Evolutionary conservation across 805 yeast species (phyloP), one percentile per base, ranked within the genome.

Genomic region (Wickerhamiella parazyma): DNA sequence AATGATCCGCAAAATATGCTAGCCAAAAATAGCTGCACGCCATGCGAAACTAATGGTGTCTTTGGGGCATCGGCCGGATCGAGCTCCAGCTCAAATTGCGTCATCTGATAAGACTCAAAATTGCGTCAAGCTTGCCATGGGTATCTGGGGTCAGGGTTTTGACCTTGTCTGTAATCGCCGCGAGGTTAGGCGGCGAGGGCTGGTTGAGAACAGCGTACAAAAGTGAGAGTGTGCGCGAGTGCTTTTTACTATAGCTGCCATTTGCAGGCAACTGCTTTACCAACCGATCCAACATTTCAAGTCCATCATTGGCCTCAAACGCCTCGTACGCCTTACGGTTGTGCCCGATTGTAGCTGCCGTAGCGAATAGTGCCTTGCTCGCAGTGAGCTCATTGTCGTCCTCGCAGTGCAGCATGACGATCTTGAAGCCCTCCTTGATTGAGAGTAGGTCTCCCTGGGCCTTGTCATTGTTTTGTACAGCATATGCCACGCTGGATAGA

Each of bases 391-490:
- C 25, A 20, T 58, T 49, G 2, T 38, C 33, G 29, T 57, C 63
- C 8, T 45, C 38, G 16, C 48, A 42, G 18, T 55, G 57, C 22
- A 51, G 52, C 42, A 65, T 43, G 16, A 66, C 49, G 19, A 48
- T 50, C 4, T 53, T 45, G 14, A 66, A 51, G 6, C 62, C 62
- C 3, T 47, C 46, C 8, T 52, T 56, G 9, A 62, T 48, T 17
- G 46, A 43, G 2, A 42, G 59, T 48, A 81, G 79, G 42, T 73
- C 81, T 45, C 69, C 67, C 61, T 86, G 97, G 3, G 86, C 67
- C 45, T 71, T 73, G 3, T 75, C 76, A 59, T 91, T 91, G 59
- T 91, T 91, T 62, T 91, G 98, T 3, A 82, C 93, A 0, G 97
- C 94, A 0, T 89, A 81, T 2, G 94, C 95, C 19, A 87, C 71